These are phyloP conservation scores for Telopea speciosissima DNA, from an alignment of 177 flowering plant genomes.

Conservation along the genomic window DNA sequence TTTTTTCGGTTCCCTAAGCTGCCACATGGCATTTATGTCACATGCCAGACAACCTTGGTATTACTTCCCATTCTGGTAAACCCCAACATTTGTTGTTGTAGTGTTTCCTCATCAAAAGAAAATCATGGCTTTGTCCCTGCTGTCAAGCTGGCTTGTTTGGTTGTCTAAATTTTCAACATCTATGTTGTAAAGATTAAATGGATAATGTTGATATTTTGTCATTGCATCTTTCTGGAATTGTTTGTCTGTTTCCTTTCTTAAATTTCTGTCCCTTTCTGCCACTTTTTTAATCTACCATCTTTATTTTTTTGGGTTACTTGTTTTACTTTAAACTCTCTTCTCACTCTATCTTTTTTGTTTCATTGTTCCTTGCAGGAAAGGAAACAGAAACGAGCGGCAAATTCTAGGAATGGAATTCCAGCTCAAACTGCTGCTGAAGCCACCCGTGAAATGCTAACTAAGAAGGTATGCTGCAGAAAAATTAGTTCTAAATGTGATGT, in stretches of 20 bases:
- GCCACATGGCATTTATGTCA: too few relatives aligned
- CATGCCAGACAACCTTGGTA: too few relatives aligned
- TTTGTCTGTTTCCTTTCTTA: not conserved
- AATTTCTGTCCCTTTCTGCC: not conserved
- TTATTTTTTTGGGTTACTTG: too few relatives aligned
- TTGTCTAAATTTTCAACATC: too few relatives aligned
- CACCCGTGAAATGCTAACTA: slow-evolving; percentile 40
- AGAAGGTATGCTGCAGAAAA: slow-evolving; percentile 32
- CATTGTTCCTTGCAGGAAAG: slow-evolving; percentile 34
- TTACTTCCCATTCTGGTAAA: too few relatives aligned
- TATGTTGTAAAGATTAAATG: too few relatives aligned
- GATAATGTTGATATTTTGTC: too few relatives aligned
- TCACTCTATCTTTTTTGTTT: not conserved
- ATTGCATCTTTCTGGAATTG: not conserved
- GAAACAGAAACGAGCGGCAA: slow-evolving; percentile 55
- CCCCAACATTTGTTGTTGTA: too few relatives aligned
- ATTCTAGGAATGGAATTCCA: slow-evolving; percentile 46
- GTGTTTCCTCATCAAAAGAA: too few relatives aligned
- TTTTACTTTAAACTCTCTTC: not conserved
- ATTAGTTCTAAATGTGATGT: not conserved
- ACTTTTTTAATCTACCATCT: not conserved
- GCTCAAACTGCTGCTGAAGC: slow-evolving; percentile 80
- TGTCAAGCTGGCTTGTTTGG: not conserved
- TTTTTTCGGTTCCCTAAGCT: too few relatives aligned
- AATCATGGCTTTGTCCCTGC: not conserved